Conservation (phyloP, 495 filamentous ascomycete genomes). For the Ramalina peruviana region DNA sequence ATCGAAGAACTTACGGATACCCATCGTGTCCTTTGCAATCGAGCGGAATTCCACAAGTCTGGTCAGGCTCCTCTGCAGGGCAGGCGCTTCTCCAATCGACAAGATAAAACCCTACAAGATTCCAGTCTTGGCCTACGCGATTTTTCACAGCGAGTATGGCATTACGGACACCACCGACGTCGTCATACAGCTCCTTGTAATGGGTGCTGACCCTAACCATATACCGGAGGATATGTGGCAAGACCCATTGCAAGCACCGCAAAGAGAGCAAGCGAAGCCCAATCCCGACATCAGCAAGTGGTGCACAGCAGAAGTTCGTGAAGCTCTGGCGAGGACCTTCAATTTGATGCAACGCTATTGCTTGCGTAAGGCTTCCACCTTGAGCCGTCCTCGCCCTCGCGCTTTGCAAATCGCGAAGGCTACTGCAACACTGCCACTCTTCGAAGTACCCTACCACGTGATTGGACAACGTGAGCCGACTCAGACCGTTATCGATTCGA, state of each 20-base stretch:
- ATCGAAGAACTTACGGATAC: not conserved
- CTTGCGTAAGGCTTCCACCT: conserved; percentile 22
- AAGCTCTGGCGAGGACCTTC: conserved; percentile 20
- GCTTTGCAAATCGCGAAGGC: conserved; percentile 23
- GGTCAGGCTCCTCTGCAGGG: conserved; percentile 6
- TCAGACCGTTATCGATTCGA: conserved; percentile 17
- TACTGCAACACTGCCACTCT: conserved; percentile 20
- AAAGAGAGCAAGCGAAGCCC: not conserved
- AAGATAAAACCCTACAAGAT: not conserved
- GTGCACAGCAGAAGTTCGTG: conserved; percentile 6
- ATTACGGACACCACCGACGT: conserved; percentile 6
- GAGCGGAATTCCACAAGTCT: conserved; percentile 10
- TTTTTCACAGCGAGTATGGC: conserved; percentile 7
- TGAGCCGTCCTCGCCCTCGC: conserved; percentile 15
- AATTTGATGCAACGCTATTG: conserved; percentile 35
- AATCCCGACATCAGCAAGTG: not conserved
- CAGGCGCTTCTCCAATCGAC: conserved; percentile 6
- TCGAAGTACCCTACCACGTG: conserved; percentile 31
- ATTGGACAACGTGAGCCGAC: conserved; percentile 32
- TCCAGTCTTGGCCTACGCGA: conserved; percentile 6
- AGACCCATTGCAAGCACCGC: conserved; percentile 5
- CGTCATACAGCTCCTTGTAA: conserved; percentile 8
- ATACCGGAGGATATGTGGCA: conserved; percentile 15
- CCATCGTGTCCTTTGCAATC: conserved; percentile 10
- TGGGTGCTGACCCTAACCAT: conserved; percentile 7